Conservation (phyloP, 352 stramenopile genomes). For the Pythium insidiosum region DNA sequence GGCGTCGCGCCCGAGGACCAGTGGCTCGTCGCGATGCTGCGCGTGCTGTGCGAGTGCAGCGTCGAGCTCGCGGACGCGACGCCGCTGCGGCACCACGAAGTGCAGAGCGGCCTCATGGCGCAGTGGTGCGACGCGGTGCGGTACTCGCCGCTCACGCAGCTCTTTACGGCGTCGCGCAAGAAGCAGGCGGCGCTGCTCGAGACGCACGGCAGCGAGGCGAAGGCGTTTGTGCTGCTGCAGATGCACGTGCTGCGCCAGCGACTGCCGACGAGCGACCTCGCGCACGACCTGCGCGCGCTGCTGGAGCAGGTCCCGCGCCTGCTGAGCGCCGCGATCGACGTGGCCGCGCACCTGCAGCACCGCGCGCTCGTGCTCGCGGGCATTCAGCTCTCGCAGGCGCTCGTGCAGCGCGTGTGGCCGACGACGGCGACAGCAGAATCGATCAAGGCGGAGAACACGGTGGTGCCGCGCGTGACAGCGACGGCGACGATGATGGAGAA, state of each 20-base stretch:
- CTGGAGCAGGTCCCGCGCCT: conserved; percentile 95
- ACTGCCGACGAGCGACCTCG: conserved; percentile 97
- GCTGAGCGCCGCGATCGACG: conserved; percentile 90
- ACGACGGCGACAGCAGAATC: too few species aligned
- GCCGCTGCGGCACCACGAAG: conserved; percentile 97
- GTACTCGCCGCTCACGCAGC: conserved; percentile 46
- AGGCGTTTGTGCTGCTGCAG: conserved; percentile 90
- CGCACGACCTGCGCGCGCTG: conserved; percentile 94
- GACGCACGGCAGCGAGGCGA: conserved; percentile 73
- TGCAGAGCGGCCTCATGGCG: conserved; percentile 66
- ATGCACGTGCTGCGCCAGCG: conserved; percentile 89
- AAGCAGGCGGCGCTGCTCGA: conserved; percentile 54
- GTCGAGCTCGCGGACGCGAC: conserved; percentile 92
- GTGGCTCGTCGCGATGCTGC: conserved; percentile 20
- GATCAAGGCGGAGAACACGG: conserved; percentile 29
- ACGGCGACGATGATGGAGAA: not conserved
- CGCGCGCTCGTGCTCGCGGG: conserved; percentile 37
- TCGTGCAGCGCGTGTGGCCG: conserved; percentile 53
- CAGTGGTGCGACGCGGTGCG: conserved; percentile 50
- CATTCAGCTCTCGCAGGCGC: conserved; percentile 42
- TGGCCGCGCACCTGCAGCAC: conserved; percentile 62
- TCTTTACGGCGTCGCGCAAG: conserved; percentile 38
- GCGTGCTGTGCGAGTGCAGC: conserved; percentile 56
- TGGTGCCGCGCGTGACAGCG: conserved; percentile 31
- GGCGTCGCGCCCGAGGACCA: conserved; percentile 3